Base-by-base conservation (phyloP, 164 flowering plant species). In the Umbellularia californica region DNA sequence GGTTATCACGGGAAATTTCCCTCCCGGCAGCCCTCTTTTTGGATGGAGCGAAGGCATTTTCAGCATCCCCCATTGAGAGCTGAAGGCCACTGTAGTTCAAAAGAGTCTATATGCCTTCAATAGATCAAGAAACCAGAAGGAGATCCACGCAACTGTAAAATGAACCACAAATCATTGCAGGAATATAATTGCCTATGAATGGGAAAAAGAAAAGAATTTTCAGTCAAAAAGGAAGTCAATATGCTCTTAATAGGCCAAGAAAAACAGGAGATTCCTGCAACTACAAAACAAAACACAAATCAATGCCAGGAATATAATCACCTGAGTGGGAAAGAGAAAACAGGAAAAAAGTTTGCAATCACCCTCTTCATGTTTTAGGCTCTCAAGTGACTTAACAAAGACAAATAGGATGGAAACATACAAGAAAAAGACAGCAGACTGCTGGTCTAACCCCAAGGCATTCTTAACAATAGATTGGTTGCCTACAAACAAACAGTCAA, bases 21-120 rank as follows among this genome's bases (percentile, higher is more conserved):
- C 92, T 88, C 58, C 88, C 94, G 11, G 99, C 99, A 72, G 86
- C 89, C 77, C 99, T 90, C 84, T 95, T 95, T 84, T 92, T 95
- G 60, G 97, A 90, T 81, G 94, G 83, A 76, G 88, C 90, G 68
- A 85, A 75, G 22, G 74, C 82, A 79, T 80, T 78, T 73, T 89
- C 93, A 3, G 90, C 77, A 76, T 90, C 95, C 70, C 82, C 93
- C 98, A 94, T 94, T 50, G 33, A 72, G 60, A 15, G 20, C n/a
- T 55, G n/a, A 55, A 55, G 19, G 60, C 15, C 60, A 55, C 60
- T 55, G 60, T n/a, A 55, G 60, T 17, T 13, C 20, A 67, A 27
- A 28, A 67, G 47, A 58, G 15, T 65, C 68, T 65, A 11, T 65
- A 15, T 17, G 64, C 64, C n/a, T 3, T 65, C 12, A 65, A 65